Conservation (phyloP, 2,329 filamentous ascomycete species). For the Lasiodiplodia sp. region DNA sequence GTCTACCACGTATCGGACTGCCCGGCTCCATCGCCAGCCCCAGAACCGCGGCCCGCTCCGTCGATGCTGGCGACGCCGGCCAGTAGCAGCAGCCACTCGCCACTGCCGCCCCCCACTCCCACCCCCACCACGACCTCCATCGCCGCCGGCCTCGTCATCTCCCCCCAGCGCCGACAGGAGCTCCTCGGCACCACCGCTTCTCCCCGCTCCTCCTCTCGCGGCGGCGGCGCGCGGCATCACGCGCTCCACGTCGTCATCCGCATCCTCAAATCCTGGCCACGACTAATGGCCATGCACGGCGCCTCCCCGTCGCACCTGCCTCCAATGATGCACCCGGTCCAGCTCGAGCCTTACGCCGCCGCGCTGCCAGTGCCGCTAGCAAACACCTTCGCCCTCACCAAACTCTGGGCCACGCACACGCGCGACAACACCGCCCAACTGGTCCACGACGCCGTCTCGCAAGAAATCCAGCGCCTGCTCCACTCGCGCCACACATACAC, state of each 20-base stretch:
- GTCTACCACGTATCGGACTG: neutral
- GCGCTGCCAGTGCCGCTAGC: neutral
- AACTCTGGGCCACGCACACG: neutral
- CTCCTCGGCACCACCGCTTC: neutral
- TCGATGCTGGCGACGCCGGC: too few relatives aligned
- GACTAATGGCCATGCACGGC: neutral
- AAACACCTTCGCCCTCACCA: neutral
- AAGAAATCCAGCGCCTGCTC: neutral
- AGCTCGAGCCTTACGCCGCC: neutral
- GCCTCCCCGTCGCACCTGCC: neutral
- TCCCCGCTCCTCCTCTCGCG: neutral
- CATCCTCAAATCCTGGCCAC: neutral
- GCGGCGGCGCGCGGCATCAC: neutral
- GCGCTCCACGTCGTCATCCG: neutral
- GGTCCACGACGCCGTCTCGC: neutral
- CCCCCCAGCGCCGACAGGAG: too few relatives aligned
- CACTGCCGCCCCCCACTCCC: too few relatives aligned
- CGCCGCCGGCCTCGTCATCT: too few relatives aligned
- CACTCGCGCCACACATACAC: neutral
- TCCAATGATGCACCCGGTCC: neutral
- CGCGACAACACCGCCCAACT: neutral
- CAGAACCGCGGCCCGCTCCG: neutral
- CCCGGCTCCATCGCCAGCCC: neutral
- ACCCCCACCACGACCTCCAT: too few relatives aligned
- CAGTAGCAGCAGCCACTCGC: too few relatives aligned